Base-by-base conservation (phyloP, 169 alveolate genomes). In the Eimeria brunetti region DNA sequence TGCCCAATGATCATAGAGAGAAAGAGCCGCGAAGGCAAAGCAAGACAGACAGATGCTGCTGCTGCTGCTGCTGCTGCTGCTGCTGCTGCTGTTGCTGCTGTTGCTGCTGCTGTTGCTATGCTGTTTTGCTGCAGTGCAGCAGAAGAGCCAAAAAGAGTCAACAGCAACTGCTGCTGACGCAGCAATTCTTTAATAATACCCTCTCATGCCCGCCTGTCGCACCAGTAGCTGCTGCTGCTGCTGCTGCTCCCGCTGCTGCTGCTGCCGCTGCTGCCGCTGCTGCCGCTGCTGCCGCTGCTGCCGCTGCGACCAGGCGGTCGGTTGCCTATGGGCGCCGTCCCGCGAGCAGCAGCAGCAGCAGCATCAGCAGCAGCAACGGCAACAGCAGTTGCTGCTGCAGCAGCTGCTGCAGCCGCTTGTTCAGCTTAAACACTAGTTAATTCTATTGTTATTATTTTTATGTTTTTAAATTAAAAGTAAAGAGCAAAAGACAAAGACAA, bases 321-420 rank as follows among this genome's bases (percentile, higher is more conserved):
- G 88, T 49, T 14, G 88, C 30, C 88, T 36, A 49, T 49, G 64
- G 67, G 38, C 67, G 88, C 41, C 24, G 46, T 30, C 24, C 67
- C 62, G 62, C 88, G 44, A 41, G 88, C 88, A 46, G 88, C 88
- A 78, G 88, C 60, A 38, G 88, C 88, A 78, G 88, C 33, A 20
- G 85, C 85, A 75, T 56, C 85, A 24, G 36, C 78, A 18, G 78
- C 78, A 67, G 78, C 78, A 14, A 33, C 36, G 14, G n/a, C 36
- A 16, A 33, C 27, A 16, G 78, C 78, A 67, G 41, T 12, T 14
- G 41, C 36, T 9, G n/a, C n/a, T 14, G 41, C n/a, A 16, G 12
- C 12, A 33, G 8, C 36, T 67, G 14, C 27, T 67, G 36, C 12
- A 75, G 14, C 20, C 20, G n/a, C n/a, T n/a, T n/a, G 36, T 4